Evolutionary conservation across 495 filamentous ascomycete species (phyloP).

Genomic region (Hypomontagnella submonticulosa): DNA sequence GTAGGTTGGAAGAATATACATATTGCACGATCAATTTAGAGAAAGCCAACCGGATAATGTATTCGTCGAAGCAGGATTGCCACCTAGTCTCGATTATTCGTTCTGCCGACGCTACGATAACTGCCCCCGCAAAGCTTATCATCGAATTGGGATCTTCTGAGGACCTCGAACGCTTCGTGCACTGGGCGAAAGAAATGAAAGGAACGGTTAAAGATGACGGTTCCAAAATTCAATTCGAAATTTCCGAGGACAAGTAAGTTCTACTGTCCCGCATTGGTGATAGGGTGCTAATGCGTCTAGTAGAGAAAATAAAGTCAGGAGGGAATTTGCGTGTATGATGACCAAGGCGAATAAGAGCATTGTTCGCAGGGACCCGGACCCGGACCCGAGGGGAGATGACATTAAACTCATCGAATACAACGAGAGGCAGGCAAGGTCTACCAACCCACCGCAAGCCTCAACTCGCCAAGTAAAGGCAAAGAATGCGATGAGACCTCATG

Average conservation of each 20-base stretch:
- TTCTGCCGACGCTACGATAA: conserved; percentile 1
- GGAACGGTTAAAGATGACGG: not conserved
- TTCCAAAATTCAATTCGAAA: not conserved
- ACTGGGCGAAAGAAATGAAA: conserved; percentile 31
- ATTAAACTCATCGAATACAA: conserved; percentile 43
- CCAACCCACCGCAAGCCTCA: not conserved
- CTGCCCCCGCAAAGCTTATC: conserved; percentile 24
- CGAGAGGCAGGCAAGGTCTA: not conserved
- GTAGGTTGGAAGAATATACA: conserved; percentile 19
- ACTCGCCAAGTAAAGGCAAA: conserved; percentile 18
- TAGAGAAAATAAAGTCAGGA: conserved; percentile 35
- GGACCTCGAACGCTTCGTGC: conserved; percentile 26
- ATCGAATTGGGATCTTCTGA: conserved; percentile 35
- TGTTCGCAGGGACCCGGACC: conserved; percentile 14
- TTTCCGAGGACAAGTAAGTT: conserved; percentile 24
- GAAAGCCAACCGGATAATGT: not conserved
- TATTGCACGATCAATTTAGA: conserved; percentile 38
- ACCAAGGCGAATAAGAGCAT: conserved; percentile 6
- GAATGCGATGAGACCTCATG: conserved; percentile 24
- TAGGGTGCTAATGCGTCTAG: conserved; percentile 19
- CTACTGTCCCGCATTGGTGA: not conserved
- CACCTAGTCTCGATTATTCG: conserved; percentile 18
- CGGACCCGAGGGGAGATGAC: conserved; percentile 28
- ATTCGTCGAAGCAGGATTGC: conserved; percentile 12
- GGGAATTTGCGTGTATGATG: conserved; percentile 25